Evolutionary conservation across 805 yeast species (phyloP), one percentile per base, ranked within the genome.

Genomic region (Zygosaccharomyces bailii): DNA sequence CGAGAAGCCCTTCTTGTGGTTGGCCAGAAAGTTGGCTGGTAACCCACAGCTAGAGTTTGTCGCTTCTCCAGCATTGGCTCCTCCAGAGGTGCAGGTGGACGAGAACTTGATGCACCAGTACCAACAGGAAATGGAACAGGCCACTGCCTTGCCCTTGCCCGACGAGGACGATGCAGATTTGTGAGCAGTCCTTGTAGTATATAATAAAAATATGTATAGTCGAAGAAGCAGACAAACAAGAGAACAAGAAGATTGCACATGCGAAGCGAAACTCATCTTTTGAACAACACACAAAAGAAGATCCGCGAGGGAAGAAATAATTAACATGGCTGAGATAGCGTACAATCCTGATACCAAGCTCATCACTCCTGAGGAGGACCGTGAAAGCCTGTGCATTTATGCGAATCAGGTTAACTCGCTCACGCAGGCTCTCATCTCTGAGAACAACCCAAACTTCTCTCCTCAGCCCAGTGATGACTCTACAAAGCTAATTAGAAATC

Each of bases 91-190:
- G 61, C 85, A 83, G 69, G 97, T 93, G 65, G 99, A 93, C 68
- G 87, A 86, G 61, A 93, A 84, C 65, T 81, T 93, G 76, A 88
- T 93, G 97, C 85, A 82, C 76, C 90, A 91, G 77, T 93, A 93
- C 80, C 96, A 93, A 80, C 95, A 89, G 69, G 99, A 93, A 79
- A 91, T 93, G 95, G 97, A 88, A 71, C 95, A 86, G 76, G 99
- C 99, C 65, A 88, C 98, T 61, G 96, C 97, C 59, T 79, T 93
- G 81, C 99, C 99, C 72, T 84, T 93, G 72, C 99, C 99, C 59
- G 99, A 93, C 76, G 99, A 93, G 79, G 99, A 93, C 71, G 99
- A 93, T 68, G 97, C 96, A 67, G 99, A 93, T 75, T 86, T 93
- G 76, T 93, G 27, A 23, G 39, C 39, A 23, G 30, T 35, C 30